Evolutionary conservation across 2,329 filamentous ascomycete species (phyloP).

Genomic region (Diplocarpon rosae): DNA sequence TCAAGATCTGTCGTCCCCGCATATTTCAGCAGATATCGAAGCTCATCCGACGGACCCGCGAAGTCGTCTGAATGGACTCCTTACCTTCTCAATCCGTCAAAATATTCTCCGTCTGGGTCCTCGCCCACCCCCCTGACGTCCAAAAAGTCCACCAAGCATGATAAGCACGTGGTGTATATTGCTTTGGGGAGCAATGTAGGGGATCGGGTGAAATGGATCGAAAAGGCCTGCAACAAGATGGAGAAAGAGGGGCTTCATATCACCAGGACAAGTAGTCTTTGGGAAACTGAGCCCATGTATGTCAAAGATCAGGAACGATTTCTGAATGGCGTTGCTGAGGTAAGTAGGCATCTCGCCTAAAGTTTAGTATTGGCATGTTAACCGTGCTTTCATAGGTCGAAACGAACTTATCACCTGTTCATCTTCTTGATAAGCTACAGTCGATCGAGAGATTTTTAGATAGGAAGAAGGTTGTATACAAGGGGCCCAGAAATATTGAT

Average conservation of each 20-base stretch:
- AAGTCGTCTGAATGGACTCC: conserved; percentile 14
- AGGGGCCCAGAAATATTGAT: conserved; percentile 90
- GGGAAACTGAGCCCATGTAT: conserved; percentile 97
- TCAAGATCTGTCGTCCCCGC: not conserved
- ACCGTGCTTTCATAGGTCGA: conserved; percentile 49
- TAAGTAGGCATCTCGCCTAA: conserved; percentile 32
- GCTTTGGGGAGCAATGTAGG: conserved; percentile 90
- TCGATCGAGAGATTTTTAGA: conserved; percentile 72
- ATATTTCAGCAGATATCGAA: conserved; percentile 1
- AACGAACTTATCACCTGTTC: conserved; percentile 63
- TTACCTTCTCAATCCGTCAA: conserved; percentile 5
- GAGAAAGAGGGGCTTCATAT: conserved; percentile 61
- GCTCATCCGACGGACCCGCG: not conserved
- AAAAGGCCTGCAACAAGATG: conserved; percentile 72
- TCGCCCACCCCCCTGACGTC: not conserved
- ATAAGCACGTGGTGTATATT: conserved; percentile 50
- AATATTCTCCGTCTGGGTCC: too few relatives aligned
- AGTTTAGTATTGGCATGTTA: not conserved
- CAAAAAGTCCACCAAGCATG: not conserved
- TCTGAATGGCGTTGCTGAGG: conserved; percentile 86
- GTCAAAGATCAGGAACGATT: conserved; percentile 80
- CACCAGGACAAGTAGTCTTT: conserved; percentile 73
- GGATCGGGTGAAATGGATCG: conserved; percentile 74
- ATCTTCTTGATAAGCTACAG: conserved; percentile 71
- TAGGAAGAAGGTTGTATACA: conserved; percentile 75